Evolutionary conservation across 768 basidiomycete species (phyloP).

Genomic region (Infundibulicybe gibba): DNA sequence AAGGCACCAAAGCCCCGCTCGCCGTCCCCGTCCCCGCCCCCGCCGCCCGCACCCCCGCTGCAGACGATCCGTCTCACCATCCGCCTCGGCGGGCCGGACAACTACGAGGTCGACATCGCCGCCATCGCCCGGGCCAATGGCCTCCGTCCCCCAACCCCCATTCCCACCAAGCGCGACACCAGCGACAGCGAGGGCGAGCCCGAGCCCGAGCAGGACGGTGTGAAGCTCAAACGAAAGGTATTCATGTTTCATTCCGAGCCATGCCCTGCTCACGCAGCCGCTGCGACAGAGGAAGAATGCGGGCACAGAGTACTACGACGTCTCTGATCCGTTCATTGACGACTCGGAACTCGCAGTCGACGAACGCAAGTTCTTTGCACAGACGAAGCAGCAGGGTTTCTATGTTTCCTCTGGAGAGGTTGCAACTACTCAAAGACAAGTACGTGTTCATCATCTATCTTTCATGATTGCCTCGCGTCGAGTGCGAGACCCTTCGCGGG

Average conservation of each 20-base stretch:
- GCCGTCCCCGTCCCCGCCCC: conserved; percentile 27
- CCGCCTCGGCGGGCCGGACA: conserved; percentile 55
- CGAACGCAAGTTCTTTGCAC: conserved; percentile 85
- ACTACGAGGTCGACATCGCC: conserved; percentile 62
- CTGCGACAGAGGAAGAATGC: conserved; percentile 43
- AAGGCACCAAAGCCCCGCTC: conserved; percentile 24
- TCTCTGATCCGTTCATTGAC: conserved; percentile 93
- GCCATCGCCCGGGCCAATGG: conserved; percentile 48
- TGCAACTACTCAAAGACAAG: conserved; percentile 79
- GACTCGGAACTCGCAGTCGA: conserved; percentile 92
- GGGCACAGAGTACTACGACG: conserved; percentile 82
- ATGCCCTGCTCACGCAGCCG: conserved; percentile 1
- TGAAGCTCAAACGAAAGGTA: conserved; percentile 25
- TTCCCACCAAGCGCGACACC: conserved; percentile 34
- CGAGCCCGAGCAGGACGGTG: conserved; percentile 26
- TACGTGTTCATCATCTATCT: conserved; percentile 20
- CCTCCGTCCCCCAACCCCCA: conserved; percentile 51
- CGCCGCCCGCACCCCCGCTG: conserved; percentile 44
- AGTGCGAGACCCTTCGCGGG: too few species aligned
- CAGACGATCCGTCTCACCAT: conserved; percentile 63
- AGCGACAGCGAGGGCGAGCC: conserved; percentile 49
- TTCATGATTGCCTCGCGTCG: too few species aligned
- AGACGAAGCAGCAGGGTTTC: conserved; percentile 91
- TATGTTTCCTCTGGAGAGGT: conserved; percentile 90
- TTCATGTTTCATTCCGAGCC: not conserved